Base-by-base conservation (phyloP, 768 basidiomycete genomes). In the Pleurotus salmoneostramineus region DNA sequence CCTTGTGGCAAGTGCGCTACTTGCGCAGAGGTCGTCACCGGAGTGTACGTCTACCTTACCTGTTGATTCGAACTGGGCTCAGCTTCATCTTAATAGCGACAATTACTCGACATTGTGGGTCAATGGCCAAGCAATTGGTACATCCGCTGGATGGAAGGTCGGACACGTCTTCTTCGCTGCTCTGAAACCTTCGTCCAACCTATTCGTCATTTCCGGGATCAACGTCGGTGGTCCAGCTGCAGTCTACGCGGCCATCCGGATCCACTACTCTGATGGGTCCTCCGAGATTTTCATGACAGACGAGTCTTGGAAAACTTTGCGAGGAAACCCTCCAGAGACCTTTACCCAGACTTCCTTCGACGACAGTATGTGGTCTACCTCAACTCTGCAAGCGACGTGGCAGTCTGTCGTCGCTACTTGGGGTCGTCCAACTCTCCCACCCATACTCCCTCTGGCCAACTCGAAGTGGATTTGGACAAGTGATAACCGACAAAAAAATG, bases 391-490 rank as follows among this genome's bases (percentile, higher is more conserved):
- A 31, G 54, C 21, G 14, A 51, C 50, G 3, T 51, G n/a, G 34
- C 15, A 43, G 8, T n/a, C 8, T n/a, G 14, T 27, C 33, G 49
- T 15, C 17, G 47, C 2, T 2, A 32, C 15, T 8, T 45, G 54
- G 42, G 54, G 37, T 5, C 12, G 17, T 11, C 37, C 54, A 27
- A 44, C 54, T 33, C 37, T 56, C 3, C 54, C 54, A 15, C 54
- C 54, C 31, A 42, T 46, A 2, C 54, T 56, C 42, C 40, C 37
- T n/a, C 40, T 56, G 12, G 32, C 54, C 31, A n/a, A 44, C 3
- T 56, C 54, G 4, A 46, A 56, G n/a, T 56, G 54, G 54, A 56
- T 56, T 43, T 56, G 54, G 54, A 44, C 54, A n/a, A 43, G 40
- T 21, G 51, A 54, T 6, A 56, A 56, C 31, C 12, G 14, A 21